These are phyloP conservation scores for Tephrocybe sp. DNA, from an alignment of 768 basidiomycete genomes.

Conservation along the genomic window DNA sequence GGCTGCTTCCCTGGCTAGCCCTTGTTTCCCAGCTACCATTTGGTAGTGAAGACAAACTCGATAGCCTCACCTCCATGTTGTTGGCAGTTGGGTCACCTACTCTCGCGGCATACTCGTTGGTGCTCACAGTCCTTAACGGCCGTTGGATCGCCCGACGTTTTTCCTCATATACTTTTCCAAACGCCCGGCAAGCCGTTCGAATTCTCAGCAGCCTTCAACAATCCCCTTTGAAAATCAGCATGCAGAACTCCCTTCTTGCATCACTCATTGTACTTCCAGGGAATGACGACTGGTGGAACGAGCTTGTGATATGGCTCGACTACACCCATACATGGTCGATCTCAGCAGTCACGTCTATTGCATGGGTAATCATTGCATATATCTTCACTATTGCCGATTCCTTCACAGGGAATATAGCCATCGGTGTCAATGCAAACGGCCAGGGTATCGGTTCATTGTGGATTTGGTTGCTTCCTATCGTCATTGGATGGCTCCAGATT, in stretches of 20 bases:
- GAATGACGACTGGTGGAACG: constrained; percentile 44
- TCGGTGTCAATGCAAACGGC: constrained; percentile 31
- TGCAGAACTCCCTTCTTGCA: constrained; percentile 28
- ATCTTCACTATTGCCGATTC: constrained; percentile 37
- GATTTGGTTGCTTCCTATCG: constrained; percentile 46
- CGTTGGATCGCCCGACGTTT: constrained; percentile 39
- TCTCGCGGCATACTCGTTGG: constrained; percentile 46
- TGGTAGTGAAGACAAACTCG: constrained; percentile 36
- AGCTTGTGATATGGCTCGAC: constrained; percentile 31
- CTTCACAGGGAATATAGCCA: constrained; percentile 24
- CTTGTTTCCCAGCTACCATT: constrained; percentile 52
- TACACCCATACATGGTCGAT: constrained; percentile 38
- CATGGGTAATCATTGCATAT: constrained; percentile 47
- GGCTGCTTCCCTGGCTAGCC: constrained; percentile 51
- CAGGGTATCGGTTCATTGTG: constrained; percentile 41
- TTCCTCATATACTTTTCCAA: constrained; percentile 28
- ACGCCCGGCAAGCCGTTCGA: constrained; percentile 28
- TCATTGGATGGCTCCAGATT: constrained; percentile 41
- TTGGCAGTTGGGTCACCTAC: constrained; percentile 45
- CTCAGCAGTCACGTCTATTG: constrained; percentile 36
- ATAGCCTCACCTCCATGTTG: constrained; percentile 41
- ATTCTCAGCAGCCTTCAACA: constrained; percentile 43
- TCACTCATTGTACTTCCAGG: constrained; percentile 41
- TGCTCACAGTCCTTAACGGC: constrained; percentile 41
- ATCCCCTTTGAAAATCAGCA: constrained; percentile 32